These are phyloP conservation scores for Pharus latifolius DNA, from an alignment of 176 grass and related monocot genomes.

Conservation along the genomic window DNA sequence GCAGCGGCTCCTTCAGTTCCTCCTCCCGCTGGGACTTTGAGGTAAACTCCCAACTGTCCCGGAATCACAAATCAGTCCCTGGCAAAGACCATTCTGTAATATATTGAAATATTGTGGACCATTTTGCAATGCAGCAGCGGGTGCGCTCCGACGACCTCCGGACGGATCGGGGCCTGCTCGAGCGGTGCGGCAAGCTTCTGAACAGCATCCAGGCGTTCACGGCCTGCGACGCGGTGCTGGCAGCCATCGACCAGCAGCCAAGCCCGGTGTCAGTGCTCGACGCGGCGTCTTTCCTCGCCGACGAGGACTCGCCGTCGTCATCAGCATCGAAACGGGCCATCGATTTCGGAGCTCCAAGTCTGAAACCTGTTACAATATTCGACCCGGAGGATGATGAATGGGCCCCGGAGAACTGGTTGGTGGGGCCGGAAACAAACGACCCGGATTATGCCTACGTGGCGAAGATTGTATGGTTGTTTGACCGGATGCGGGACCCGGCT, in stretches of 20 bases:
- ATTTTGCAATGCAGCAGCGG: background rate
- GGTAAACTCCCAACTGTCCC: background rate
- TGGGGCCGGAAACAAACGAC: conserved; percentile 11
- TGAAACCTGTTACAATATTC: background rate
- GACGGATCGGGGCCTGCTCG: conserved; percentile 39
- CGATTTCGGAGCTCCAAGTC: conserved; percentile 5
- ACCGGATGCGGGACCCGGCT: background rate
- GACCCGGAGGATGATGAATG: conserved; percentile 34
- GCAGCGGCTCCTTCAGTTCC: conserved; percentile 26
- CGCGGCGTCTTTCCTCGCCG: conserved; percentile 51
- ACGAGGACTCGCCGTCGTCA: conserved; percentile 66
- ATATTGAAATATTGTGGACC: background rate
- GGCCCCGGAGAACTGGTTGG: background rate
- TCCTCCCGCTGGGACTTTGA: conserved; percentile 48
- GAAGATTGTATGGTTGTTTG: conserved; percentile 27
- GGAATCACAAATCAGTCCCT: background rate
- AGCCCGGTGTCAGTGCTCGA: conserved; percentile 92
- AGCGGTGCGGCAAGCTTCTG: conserved; percentile 77
- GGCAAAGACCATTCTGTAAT: background rate
- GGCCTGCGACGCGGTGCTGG: conserved; percentile 16
- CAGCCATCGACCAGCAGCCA: conserved; percentile 43
- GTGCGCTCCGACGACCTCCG: background rate
- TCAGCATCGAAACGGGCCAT: conserved; percentile 44
- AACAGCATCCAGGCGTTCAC: conserved; percentile 81
- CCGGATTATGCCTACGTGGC: conserved; percentile 56